Evolutionary conservation across 2,329 filamentous ascomycete species (phyloP).

Genomic region (Didymosphaeria variabile): DNA sequence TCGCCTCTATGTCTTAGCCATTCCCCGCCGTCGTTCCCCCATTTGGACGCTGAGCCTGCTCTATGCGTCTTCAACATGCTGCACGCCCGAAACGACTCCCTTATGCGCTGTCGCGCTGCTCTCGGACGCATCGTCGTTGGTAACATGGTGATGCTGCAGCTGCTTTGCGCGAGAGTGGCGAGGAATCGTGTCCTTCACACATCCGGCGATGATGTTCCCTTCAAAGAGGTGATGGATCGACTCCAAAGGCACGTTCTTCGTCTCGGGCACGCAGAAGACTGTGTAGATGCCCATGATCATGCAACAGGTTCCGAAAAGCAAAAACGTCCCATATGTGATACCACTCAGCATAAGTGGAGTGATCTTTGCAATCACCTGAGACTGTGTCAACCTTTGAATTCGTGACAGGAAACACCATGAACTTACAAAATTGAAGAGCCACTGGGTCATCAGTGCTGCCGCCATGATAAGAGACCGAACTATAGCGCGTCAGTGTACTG

Average conservation of each 20-base stretch:
- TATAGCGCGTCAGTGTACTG: constrained; percentile 19
- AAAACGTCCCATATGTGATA: constrained; percentile 56
- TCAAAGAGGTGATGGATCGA: constrained; percentile 54
- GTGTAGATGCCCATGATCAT: constrained; percentile 54
- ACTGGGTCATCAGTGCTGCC: constrained; percentile 56
- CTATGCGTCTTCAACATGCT: constrained; percentile 16
- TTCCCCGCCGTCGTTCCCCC: not conserved
- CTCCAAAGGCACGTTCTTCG: constrained; percentile 55
- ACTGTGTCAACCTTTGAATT: not conserved
- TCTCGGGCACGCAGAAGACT: constrained; percentile 55
- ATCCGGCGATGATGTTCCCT: constrained; percentile 52
- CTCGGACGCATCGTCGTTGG: constrained; percentile 40
- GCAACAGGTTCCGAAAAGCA: constrained; percentile 54
- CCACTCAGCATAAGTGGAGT: constrained; percentile 54
- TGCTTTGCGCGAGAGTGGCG: constrained; percentile 47
- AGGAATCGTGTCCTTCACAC: constrained; percentile 51
- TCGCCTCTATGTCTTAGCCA: not conserved
- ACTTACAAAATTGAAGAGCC: constrained; percentile 51
- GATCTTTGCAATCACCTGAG: constrained; percentile 38
- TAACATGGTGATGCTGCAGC: constrained; percentile 41
- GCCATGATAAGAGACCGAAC: constrained; percentile 56
- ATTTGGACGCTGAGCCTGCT: not conserved
- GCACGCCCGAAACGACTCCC: constrained; percentile 19
- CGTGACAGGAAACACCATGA: not conserved
- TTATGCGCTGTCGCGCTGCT: constrained; percentile 31